Conservation (phyloP, 768 basidiomycete species). For the Paxillus rubicundulus region DNA sequence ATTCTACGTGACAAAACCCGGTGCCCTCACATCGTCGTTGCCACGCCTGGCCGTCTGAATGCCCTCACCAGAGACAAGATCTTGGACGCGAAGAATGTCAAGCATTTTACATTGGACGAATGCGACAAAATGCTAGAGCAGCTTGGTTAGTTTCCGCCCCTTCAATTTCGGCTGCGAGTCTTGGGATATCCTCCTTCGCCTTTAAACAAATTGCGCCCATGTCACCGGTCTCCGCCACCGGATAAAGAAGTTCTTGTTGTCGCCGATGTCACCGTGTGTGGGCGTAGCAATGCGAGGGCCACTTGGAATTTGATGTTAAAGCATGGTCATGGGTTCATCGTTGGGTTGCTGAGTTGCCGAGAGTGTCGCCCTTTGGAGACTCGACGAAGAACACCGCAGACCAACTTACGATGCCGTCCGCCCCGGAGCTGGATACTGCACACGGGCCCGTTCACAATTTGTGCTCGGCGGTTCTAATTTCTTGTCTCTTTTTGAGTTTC, state of each 20-base stretch:
- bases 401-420: slow-evolving; percentile 34
- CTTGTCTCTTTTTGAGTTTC: slow-evolving; percentile 42
- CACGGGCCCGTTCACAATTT: slow-evolving; percentile 15
- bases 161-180: slow-evolving; percentile 68
- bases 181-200: slow-evolving; percentile 41
- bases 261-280: slow-evolving; percentile 38
- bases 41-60: slow-evolving; percentile 95
- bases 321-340: slow-evolving; percentile 36
- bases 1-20: slow-evolving; percentile 91
- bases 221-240: slow-evolving; percentile 33
- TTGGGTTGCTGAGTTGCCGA: slow-evolving; percentile 38
- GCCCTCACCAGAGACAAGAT: slow-evolving; percentile 95
- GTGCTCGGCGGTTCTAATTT: slow-evolving; percentile 12
- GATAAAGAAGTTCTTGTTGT: slow-evolving; percentile 37
- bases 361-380: slow-evolving; percentile 23
- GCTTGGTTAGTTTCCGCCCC: slow-evolving; percentile 90
- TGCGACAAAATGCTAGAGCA: slow-evolving; percentile 99
- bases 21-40: slow-evolving; percentile 99
- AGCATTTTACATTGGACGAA: slow-evolving; percentile 99
- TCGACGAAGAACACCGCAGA: slow-evolving; percentile 36
- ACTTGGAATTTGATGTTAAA: slow-evolving; percentile 37
- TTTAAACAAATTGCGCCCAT: slow-evolving; percentile 47
- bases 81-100: slow-evolving; percentile 92
- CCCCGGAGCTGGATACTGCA: slow-evolving; percentile 22
- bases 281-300: slow-evolving; percentile 39